Percentiles rank a stretch among this genome's conserved stretches.
Evolutionary conservation across 371 early-diverging fungal species (phyloP).

Genomic region (Apophysomyces trapeziformis): DNA sequence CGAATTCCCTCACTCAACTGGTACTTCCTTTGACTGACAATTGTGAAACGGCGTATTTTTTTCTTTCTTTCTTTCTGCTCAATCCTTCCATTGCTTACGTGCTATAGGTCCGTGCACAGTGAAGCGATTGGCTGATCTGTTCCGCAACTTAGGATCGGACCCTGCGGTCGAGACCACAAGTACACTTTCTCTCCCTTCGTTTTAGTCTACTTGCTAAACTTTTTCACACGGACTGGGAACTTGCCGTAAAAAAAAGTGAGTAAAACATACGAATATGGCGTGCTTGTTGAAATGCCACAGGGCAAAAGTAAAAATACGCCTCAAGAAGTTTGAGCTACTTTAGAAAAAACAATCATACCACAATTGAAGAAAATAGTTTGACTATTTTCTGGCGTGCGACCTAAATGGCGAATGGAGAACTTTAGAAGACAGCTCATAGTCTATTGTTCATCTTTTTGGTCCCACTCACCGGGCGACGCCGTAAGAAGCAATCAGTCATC

Average conservation of each 20-base stretch:
- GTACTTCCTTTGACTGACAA: neutral
- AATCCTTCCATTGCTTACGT: neutral
- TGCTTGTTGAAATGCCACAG: constrained; percentile 1
- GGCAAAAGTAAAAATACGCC: neutral
- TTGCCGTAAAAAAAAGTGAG: neutral
- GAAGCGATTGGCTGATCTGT: neutral
- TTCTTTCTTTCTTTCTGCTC: no score
- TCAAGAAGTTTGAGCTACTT: neutral
- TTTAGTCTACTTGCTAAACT: neutral
- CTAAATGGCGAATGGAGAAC: neutral
- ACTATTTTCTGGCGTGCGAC: constrained; percentile 2
- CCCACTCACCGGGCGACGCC: neutral
- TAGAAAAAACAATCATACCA: constrained; percentile 5
- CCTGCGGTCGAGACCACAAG: constrained; percentile 5
- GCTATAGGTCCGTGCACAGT: constrained; percentile 5
- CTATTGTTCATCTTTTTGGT: neutral
- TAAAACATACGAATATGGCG: neutral
- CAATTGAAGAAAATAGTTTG: constrained; percentile 7
- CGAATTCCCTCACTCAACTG: neutral
- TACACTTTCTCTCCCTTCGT: neutral
- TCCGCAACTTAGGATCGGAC: neutral
- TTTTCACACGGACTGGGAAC: neutral
- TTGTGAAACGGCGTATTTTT: no score
- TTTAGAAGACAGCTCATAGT: neutral
- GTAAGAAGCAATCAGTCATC: neutral